Base-by-base conservation (phyloP, 768 basidiomycete genomes). In the Dentipellis sp. region DNA sequence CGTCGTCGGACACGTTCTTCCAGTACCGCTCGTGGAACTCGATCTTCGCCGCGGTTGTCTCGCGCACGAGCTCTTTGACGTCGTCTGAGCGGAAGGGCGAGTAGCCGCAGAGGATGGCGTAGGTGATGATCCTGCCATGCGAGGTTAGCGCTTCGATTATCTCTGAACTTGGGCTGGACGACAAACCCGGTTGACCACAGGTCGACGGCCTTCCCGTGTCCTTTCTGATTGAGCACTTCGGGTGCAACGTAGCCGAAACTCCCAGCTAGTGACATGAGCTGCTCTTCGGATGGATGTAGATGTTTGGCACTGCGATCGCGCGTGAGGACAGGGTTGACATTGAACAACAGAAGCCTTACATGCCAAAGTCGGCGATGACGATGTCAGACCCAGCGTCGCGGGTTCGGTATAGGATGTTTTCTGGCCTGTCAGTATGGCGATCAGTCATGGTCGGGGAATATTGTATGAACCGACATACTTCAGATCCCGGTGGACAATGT, bases 351-450 rank as follows among this genome's bases (percentile, higher is more conserved):
- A 21, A 40, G 36, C 17, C 85, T 16, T 62, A 92, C 91, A 99
- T 97, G 61, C 97, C 97, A 65, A 99, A 99, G 70, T 98, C 97
- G 6, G 84, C 94, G 45, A 98, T 93, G 56, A 99, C 94, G 51
- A 98, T 79, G 60, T 88, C 88, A 17, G 89, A 91, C 16, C 86
- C 76, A 9, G 76, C 66, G 2, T 82, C 86, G 61, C 76, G 83
- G 4, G 88, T 91, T 40, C 90, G 83, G 67, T 92, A 97, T 3
- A 99, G 76, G 57, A 99, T 94, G 67, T 98, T 98, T 71, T 99
- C 97, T 0, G 97, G 97, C 68, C 88, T 92, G 59, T 6, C 49
- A 35, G n/a, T 17, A 14, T 3, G 40, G 22, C 14, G 23, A 29
- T 8, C 22, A 5, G n/a, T 52, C 22, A 48, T 40, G 29, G 29